Conservation (phyloP, 805 yeast species). For the Suhomyces prunicola region DNA sequence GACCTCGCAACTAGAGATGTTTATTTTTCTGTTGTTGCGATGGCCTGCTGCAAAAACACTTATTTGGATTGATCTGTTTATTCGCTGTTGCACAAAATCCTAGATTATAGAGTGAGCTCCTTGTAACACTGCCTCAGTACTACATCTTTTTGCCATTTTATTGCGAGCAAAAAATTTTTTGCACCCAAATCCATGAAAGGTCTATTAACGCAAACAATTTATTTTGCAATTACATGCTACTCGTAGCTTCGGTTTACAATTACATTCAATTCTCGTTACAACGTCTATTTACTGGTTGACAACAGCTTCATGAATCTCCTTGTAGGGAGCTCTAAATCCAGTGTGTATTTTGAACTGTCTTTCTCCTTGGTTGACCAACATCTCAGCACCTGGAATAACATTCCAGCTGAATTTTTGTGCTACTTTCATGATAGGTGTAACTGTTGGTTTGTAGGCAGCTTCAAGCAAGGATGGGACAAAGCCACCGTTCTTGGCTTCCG, state of each 20-base stretch:
- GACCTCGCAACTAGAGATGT: background rate
- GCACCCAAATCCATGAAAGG: background rate
- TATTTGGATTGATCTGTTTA: background rate
- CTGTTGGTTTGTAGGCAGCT: conserved; percentile 90
- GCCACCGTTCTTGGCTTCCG: conserved; percentile 25
- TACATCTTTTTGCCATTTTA: background rate
- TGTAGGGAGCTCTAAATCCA: conserved; percentile 60
- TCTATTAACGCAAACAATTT: background rate
- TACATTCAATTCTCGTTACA: background rate
- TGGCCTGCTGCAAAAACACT: background rate
- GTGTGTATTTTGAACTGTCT: conserved; percentile 83
- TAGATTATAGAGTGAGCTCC: too few relatives aligned
- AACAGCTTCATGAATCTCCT: conserved; percentile 61
- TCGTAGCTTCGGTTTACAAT: background rate
- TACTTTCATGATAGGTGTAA: conserved; percentile 80
- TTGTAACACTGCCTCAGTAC: background rate
- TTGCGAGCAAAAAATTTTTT: background rate
- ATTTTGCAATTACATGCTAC: background rate
- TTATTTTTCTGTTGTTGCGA: background rate
- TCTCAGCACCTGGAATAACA: conserved; percentile 86
- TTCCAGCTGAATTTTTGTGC: conserved; percentile 69
- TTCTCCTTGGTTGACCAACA: conserved; percentile 91
- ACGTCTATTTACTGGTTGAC: background rate
- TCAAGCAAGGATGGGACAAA: conserved; percentile 66
- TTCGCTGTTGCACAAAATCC: background rate